phyloP scores from a whole-genome alignment of 2,329 filamentous ascomycete genomes.

The Escovopsis weberi region DNA sequence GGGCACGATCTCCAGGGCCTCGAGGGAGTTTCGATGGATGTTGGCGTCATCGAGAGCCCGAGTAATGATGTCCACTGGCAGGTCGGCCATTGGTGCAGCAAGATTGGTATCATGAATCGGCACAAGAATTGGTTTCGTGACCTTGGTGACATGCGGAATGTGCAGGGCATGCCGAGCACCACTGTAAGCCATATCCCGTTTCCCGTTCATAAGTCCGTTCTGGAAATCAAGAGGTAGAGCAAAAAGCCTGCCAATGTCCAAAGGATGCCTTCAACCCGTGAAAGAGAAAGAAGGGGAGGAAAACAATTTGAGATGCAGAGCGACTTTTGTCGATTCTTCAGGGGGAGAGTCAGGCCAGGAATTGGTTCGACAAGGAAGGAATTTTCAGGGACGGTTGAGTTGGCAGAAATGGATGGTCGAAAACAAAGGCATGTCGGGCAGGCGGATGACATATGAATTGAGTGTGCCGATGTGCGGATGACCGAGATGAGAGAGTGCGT shows the following conservation, averaged over 20 bases:
- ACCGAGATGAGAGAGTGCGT: background rate
- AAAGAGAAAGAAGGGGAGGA: no score
- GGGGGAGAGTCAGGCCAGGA: no score
- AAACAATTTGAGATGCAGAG: no score
- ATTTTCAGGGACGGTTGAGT: background rate
- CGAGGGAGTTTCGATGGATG: slow-evolving; percentile 12
- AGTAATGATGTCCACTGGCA: slow-evolving; percentile 11
- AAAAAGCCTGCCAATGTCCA: no score
- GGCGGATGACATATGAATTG: background rate
- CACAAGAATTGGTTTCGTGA: background rate
- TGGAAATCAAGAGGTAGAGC: no score
- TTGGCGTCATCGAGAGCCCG: slow-evolving; percentile 13
- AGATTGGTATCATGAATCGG: background rate
- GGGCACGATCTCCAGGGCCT: slow-evolving; percentile 16
- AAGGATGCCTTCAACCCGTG: no score
- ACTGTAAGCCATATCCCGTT: background rate
- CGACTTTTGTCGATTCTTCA: no score
- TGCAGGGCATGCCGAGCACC: background rate
- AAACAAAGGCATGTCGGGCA: background rate
- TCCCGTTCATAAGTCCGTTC: no score
- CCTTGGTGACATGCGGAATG: background rate
- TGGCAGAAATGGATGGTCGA: background rate
- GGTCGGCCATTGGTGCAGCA: slow-evolving; percentile 9
- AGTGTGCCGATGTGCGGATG: background rate
- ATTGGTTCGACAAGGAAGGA: no score